Evolutionary conservation across 192 early-diverging fungal genomes (phyloP).

Genomic region (Backusella macrospora): DNA sequence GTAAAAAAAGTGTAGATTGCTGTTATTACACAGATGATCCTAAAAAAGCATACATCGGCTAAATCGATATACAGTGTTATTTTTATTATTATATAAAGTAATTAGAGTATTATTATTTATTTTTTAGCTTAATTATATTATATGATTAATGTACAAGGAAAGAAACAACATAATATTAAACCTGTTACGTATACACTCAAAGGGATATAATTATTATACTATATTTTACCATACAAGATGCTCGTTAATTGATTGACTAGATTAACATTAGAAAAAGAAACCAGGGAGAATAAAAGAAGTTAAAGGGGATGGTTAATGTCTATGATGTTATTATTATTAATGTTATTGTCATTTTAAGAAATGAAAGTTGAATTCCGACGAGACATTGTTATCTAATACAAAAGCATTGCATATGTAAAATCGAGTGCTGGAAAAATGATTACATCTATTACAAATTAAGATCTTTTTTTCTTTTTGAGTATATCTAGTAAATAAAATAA

Average conservation of each 20-base stretch:
- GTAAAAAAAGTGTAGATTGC: not conserved
- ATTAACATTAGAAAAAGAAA: not conserved
- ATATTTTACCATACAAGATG: not conserved
- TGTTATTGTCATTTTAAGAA: too few species aligned
- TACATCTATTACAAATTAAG: not conserved
- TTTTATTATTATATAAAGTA: not conserved
- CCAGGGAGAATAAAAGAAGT: not conserved
- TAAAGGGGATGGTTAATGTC: not conserved
- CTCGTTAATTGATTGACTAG: not conserved
- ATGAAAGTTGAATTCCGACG: slow-evolving; percentile 1
- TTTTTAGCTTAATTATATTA: not conserved
- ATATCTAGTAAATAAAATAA: not conserved
- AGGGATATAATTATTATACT: not conserved
- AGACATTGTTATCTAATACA: not conserved
- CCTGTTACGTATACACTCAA: not conserved
- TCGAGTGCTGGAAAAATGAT: not conserved
- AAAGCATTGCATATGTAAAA: slow-evolving; percentile 16
- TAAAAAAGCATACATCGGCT: not conserved
- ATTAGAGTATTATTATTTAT: not conserved
- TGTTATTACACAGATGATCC: not conserved
- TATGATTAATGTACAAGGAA: not conserved
- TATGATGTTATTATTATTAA: not conserved
- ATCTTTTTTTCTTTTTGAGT: not conserved
- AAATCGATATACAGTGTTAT: not conserved
- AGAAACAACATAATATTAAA: slow-evolving; percentile 2